These are phyloP conservation scores for Eustoma russellianum DNA, from an alignment of 257 asterid genomes.

Conservation along the genomic window DNA sequence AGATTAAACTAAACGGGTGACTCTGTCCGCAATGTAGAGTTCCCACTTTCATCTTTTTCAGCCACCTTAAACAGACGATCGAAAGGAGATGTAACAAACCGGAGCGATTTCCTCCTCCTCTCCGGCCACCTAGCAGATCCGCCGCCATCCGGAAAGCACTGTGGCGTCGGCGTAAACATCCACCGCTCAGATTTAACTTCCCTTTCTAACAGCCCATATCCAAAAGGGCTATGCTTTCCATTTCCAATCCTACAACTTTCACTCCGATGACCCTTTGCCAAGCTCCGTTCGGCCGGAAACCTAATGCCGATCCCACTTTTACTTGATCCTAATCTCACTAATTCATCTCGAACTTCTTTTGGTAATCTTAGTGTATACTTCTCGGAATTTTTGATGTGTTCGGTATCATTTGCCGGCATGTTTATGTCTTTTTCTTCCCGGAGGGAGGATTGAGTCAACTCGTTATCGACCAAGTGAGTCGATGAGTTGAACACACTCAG, in stretches of 20 bases:
- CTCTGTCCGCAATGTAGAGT: constrained; percentile 6
- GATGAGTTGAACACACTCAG: not conserved
- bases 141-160: constrained; percentile 13
- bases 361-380: constrained; percentile 33
- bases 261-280: constrained; percentile 21
- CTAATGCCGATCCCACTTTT: constrained; percentile 11
- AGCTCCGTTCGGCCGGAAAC: constrained; percentile 20
- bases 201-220: constrained; percentile 14
- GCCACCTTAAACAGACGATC: constrained; percentile 19
- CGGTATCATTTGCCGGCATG: constrained; percentile 8
- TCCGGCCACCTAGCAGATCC: constrained; percentile 9
- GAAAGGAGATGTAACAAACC: constrained; percentile 21
- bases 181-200: constrained; percentile 17
- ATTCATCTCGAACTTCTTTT: constrained; percentile 12
- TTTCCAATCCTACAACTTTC: constrained; percentile 13
- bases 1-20: too few relatives aligned
- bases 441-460: not conserved
- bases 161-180: constrained; percentile 5
- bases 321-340: constrained; percentile 15
- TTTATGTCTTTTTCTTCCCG: constrained; percentile 9
- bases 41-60: constrained; percentile 15
- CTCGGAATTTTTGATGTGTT: constrained; percentile 7
- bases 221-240: not conserved
- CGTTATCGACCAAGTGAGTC: not conserved
- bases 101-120: constrained; percentile 10